A percentile compares a stretch with the other conserved stretches of the same genome.
Evolutionary conservation across 140 eudicot genomes (phyloP).

Genomic region (Cichorium intybus): DNA sequence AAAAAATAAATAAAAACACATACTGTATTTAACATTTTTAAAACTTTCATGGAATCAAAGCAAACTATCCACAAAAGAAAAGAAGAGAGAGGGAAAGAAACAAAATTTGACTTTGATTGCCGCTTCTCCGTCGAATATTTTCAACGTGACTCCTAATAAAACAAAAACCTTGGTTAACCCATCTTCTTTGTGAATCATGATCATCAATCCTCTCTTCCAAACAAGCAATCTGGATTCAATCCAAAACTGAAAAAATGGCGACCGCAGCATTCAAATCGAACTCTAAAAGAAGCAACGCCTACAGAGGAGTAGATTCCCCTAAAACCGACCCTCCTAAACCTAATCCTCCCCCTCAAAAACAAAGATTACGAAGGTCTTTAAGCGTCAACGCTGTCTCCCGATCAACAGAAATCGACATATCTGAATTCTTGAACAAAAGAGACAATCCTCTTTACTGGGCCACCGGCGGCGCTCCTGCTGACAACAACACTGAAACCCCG

Average conservation of each 20-base stretch:
- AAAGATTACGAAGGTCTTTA: conserved; percentile 49
- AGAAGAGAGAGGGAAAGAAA: background rate
- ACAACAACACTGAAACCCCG: conserved; percentile 3
- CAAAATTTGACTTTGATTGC: background rate
- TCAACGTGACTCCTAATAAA: background rate
- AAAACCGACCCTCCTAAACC: background rate
- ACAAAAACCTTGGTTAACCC: conserved; percentile 10
- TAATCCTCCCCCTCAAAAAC: conserved; percentile 25
- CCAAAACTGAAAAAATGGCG: conserved; percentile 43
- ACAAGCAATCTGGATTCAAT: conserved; percentile 17
- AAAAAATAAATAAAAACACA: too few species aligned
- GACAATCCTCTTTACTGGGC: conserved; percentile 79
- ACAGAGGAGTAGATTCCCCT: background rate
- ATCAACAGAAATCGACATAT: conserved; percentile 25
- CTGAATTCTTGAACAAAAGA: conserved; percentile 59
- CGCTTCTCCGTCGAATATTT: background rate
- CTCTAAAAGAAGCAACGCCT: conserved; percentile 44
- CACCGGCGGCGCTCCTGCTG: conserved; percentile 35
- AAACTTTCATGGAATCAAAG: background rate
- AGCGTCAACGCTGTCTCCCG: conserved; percentile 79
- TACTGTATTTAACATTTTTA: too few species aligned
- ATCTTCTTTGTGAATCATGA: background rate
- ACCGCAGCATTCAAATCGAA: conserved; percentile 72
- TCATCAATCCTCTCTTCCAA: conserved; percentile 4
- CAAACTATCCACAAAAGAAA: background rate